These are phyloP conservation scores for Biscutella laevigata DNA, from an alignment of 441 rosid genomes.

Conservation along the genomic window DNA sequence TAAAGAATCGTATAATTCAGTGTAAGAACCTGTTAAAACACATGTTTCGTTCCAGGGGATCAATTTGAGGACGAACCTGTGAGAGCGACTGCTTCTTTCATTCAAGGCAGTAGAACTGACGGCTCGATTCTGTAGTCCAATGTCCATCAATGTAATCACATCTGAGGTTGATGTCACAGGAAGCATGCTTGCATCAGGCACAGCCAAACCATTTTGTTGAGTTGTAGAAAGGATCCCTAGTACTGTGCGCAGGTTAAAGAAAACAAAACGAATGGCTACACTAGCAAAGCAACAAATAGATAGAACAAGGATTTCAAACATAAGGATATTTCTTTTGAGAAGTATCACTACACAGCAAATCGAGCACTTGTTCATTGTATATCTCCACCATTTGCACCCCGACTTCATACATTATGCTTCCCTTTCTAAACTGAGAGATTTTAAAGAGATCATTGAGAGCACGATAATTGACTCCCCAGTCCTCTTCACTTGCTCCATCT, in stretches of 20 bases:
- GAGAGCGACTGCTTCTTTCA: slow-evolving; percentile 68
- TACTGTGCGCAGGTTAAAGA: slow-evolving; percentile 48
- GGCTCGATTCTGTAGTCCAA: slow-evolving; percentile 49
- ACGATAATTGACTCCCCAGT: slow-evolving; percentile 55
- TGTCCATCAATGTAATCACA: slow-evolving; percentile 43
- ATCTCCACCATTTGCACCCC: slow-evolving; percentile 71
- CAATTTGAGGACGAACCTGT: slow-evolving; percentile 32
- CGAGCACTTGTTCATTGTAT: slow-evolving; percentile 66
- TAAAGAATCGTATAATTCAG: neutral
- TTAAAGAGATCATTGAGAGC: slow-evolving; percentile 50
- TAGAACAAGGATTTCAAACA: neutral
- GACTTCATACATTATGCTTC: slow-evolving; percentile 42
- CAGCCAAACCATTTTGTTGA: slow-evolving; percentile 47
- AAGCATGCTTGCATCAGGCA: slow-evolving; percentile 63
- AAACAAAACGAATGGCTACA: slow-evolving; percentile 15
- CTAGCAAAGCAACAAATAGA: neutral
- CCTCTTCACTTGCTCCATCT: slow-evolving; percentile 33
- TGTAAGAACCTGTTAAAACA: neutral
- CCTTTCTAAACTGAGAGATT: slow-evolving; percentile 43
- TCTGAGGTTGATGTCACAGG: slow-evolving; percentile 45
- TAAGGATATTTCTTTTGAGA: slow-evolving; percentile 65
- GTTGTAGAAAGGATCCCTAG: slow-evolving; percentile 38
- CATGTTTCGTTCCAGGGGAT: neutral
- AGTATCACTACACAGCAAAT: slow-evolving; percentile 38
- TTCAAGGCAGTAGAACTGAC: slow-evolving; percentile 50